phyloP scores from a whole-genome alignment of 805 yeast genomes.

The Kluyveromyces lactis region DNA sequence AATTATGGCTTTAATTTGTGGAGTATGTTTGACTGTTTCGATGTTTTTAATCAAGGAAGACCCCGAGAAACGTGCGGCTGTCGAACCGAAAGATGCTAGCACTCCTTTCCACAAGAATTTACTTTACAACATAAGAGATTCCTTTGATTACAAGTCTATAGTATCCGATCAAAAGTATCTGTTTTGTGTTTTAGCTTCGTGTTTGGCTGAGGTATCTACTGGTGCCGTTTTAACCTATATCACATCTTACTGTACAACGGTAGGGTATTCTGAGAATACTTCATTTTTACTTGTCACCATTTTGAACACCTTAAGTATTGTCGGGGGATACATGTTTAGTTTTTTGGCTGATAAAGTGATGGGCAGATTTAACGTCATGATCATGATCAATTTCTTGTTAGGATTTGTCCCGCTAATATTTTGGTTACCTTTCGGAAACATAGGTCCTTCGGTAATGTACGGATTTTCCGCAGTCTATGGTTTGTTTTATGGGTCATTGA shows the following conservation, averaged over 20 bases:
- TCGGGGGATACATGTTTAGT: conserved; percentile 39
- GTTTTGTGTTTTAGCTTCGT: conserved; percentile 34
- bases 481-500: conserved; percentile 45
- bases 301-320: conserved; percentile 38
- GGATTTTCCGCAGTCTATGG: conserved; percentile 46
- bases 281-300: conserved; percentile 42
- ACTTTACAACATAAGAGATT: conserved; percentile 13
- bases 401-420: conserved; percentile 29
- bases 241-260: conserved; percentile 44
- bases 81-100: neutral
- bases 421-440: conserved; percentile 38
- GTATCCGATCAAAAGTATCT: conserved; percentile 36
- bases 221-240: conserved; percentile 41
- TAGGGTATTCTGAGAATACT: conserved; percentile 36
- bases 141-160: conserved; percentile 34
- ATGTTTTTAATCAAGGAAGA: conserved; percentile 33
- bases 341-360: conserved; percentile 34
- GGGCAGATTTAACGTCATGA: conserved; percentile 48
- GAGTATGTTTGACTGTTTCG: conserved; percentile 18
- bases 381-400: conserved; percentile 30
- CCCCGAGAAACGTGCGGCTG: conserved; percentile 5
- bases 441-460: conserved; percentile 30
- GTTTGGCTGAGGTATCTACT: conserved; percentile 39
- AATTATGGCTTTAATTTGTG: conserved; percentile 34
- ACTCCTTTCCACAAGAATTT: conserved; percentile 1